Evolutionary conservation across 495 filamentous ascomycete genomes (phyloP).

Genomic region (Friedmanniomyces endolithicus): DNA sequence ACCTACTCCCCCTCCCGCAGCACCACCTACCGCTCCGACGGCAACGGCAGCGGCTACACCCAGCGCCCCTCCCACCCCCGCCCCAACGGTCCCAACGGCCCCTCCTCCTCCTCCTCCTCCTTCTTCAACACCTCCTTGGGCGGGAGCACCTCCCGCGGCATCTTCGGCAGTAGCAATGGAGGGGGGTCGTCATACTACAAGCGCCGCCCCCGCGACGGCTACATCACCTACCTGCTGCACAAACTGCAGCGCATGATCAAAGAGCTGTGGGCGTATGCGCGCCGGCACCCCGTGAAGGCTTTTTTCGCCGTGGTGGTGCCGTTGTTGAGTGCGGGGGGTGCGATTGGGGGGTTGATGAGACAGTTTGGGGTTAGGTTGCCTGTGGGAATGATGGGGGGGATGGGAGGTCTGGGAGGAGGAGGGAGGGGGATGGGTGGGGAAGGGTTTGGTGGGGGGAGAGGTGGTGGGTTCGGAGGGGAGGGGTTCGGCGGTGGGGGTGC

Average conservation of each 20-base stretch:
- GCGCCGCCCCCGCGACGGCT: conserved; percentile 61
- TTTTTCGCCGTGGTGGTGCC: conserved; percentile 78
- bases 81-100: too few species aligned
- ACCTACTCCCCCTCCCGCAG: conserved; percentile 9
- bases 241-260: conserved; percentile 61
- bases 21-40: not conserved
- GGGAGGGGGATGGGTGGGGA: conserved; percentile 28
- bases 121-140: not conserved
- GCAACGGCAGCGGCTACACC: conserved; percentile 10
- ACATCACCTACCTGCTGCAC: conserved; percentile 54
- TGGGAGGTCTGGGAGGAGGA: not conserved
- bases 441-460: conserved; percentile 37
- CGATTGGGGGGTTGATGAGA: conserved; percentile 55
- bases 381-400: not conserved
- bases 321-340: conserved; percentile 60
- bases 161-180: conserved; percentile 2
- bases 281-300: conserved; percentile 67
- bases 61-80: conserved; percentile 16
- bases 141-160: conserved; percentile 5
- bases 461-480: conserved; percentile 24
- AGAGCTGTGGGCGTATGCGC: conserved; percentile 61
- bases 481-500: conserved; percentile 10
- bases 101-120: conserved; percentile 2
- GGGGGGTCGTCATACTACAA: conserved; percentile 46
- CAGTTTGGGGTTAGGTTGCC: conserved; percentile 69